Evolutionary conservation across 2,329 filamentous ascomycete species (phyloP), one percentile per base, ranked within the genome.

Genomic region (Cercospora janseana): DNA sequence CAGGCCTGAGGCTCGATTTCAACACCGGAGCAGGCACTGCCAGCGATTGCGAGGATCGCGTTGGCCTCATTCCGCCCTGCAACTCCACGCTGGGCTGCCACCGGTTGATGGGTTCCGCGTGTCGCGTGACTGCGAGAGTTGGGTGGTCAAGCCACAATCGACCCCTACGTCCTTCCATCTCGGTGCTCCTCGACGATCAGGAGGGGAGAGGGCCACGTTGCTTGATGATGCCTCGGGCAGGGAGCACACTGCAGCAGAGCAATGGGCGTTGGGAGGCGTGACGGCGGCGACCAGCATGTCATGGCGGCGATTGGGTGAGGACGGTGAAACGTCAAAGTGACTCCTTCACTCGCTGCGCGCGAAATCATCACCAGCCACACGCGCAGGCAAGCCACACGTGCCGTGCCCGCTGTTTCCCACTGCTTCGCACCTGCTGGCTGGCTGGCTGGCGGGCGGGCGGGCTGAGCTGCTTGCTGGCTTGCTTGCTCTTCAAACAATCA

Each of bases 401-500:
- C 12, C 20, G 35, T 32, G 20, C 35, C 35, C 20, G 20, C 26
- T 40, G 35, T 40, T 40, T 40, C 26, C 35, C 35, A 23, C 13
- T 15, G 16, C 34, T 37, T 37, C 35, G 35, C 35, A 40, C 35
- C 35, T 40, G 35, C 35, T n/a, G n/a, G n/a, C n/a, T n/a, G n/a
- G n/a, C n/a, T n/a, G n/a, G n/a, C n/a, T n/a, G n/a, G n/a, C n/a
- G n/a, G n/a, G n/a, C n/a, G n/a, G n/a, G n/a, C n/a, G n/a, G n/a
- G n/a, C n/a, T n/a, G n/a, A n/a, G n/a, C n/a, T n/a, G n/a, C n/a
- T n/a, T n/a, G n/a, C n/a, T n/a, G n/a, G n/a, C n/a, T n/a, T n/a
- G 35, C 35, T 40, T 40, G 35, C 35, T 24, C 35, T 40, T 24
- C 20, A 40, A 24, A 40, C 35, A 40, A 40, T 24, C 35, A n/a